Evolutionary conservation across 495 filamentous ascomycete species (phyloP).

Genomic region (Aspergillus nanangensis): DNA sequence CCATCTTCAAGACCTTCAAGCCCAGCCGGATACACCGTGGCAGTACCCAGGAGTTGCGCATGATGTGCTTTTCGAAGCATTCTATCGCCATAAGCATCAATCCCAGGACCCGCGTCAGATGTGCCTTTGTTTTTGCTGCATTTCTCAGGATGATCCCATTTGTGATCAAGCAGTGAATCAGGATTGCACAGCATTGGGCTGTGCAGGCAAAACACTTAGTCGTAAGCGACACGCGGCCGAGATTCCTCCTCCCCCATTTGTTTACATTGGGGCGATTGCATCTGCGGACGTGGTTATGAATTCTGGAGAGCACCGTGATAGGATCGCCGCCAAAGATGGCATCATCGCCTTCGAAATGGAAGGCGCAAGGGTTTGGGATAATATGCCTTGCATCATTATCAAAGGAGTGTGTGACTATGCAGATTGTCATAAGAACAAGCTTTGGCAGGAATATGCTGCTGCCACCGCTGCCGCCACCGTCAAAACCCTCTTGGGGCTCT

Average conservation of each 20-base stretch:
- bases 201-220: background rate
- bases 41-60: background rate
- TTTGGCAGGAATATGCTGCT: background rate
- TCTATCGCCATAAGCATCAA: background rate
- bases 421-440: background rate
- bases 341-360: background rate
- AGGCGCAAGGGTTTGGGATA: background rate
- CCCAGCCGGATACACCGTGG: background rate
- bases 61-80: background rate
- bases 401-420: background rate
- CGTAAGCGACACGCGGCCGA: background rate
- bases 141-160: background rate
- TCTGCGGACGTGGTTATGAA: background rate
- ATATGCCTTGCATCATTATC: background rate
- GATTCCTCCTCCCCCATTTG: background rate
- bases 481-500: background rate
- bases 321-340: background rate
- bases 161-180: background rate
- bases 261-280: background rate
- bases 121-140: background rate
- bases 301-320: background rate
- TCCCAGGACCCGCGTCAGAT: no score
- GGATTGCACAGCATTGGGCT: background rate
- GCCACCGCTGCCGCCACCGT: background rate
- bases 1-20: constrained; percentile 1